A percentile compares a stretch with the other conserved stretches of the same genome.
These are phyloP conservation scores for Isatis tinctoria DNA, from an alignment of 345 rosid species.

Conservation along the genomic window DNA sequence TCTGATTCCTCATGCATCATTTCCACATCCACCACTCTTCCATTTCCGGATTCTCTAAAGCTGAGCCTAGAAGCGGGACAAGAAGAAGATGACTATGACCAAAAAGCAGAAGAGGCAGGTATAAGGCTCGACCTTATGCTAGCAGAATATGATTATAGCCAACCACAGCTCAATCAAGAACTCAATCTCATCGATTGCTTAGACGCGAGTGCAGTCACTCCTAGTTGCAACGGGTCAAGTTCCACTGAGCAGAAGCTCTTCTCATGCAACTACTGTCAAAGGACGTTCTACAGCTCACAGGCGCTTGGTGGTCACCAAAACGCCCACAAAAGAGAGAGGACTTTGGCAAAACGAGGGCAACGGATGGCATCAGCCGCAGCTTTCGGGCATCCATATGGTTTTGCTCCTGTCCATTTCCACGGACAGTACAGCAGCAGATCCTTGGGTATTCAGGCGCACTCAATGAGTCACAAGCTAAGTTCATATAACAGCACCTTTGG, in stretches of 20 bases:
- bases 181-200: conserved; percentile 61
- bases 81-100: conserved; percentile 17
- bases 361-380: conserved; percentile 41
- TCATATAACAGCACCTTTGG: conserved; percentile 38
- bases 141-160: conserved; percentile 24
- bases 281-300: conserved; percentile 86
- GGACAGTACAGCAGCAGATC: conserved; percentile 45
- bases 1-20: conserved; percentile 33
- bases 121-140: conserved; percentile 39
- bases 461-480: conserved; percentile 52
- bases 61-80: conserved; percentile 15
- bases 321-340: conserved; percentile 83
- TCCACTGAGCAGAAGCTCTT: conserved; percentile 52
- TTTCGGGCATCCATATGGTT: conserved; percentile 54
- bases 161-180: conserved; percentile 44
- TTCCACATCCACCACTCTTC: conserved; percentile 31
- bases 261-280: conserved; percentile 83
- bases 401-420: conserved; percentile 51
- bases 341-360: conserved; percentile 67
- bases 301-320: conserved; percentile 94
- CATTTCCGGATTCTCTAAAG: conserved; percentile 8
- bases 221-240: conserved; percentile 27
- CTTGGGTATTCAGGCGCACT: conserved; percentile 62
- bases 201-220: conserved; percentile 31
- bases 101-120: conserved; percentile 20